Conservation (phyloP, 371 early-diverging fungal species). For the Chytridiales sp. region DNA sequence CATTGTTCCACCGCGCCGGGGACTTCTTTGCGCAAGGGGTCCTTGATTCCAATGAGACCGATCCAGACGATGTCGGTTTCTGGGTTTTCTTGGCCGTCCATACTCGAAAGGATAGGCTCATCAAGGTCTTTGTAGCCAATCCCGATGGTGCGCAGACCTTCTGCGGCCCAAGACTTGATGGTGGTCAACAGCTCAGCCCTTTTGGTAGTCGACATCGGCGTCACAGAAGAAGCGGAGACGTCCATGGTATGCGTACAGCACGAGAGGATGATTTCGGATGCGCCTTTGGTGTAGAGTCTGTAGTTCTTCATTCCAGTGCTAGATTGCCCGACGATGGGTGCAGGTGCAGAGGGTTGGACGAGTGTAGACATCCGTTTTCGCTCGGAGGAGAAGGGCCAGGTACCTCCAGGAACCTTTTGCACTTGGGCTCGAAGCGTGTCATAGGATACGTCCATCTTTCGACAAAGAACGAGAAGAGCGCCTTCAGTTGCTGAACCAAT, state of each 20-base stretch:
- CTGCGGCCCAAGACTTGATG: constrained; percentile 50
- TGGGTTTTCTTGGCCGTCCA: constrained; percentile 29
- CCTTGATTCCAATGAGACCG: constrained; percentile 91
- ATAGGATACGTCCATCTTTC: constrained; percentile 55
- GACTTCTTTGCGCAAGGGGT: constrained; percentile 90
- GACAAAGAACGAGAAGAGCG: constrained; percentile 68
- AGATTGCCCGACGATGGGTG: constrained; percentile 22
- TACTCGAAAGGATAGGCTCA: too few relatives aligned
- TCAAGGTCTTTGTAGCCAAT: too few relatives aligned
- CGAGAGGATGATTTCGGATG: constrained; percentile 72
- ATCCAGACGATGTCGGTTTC: constrained; percentile 69
- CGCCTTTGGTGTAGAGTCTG: constrained; percentile 80
- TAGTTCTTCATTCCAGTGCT: constrained; percentile 34
- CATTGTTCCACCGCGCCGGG: constrained; percentile 81
- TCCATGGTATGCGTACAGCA: constrained; percentile 44
- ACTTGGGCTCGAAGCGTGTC: constrained; percentile 48
- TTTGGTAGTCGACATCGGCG: constrained; percentile 24
- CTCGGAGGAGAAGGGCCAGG: constrained; percentile 84
- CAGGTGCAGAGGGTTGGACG: constrained; percentile 4
- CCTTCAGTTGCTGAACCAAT: constrained; percentile 89
- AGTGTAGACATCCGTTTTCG: constrained; percentile 87
- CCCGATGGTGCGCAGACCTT: constrained; percentile 49
- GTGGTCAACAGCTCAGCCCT: constrained; percentile 26
- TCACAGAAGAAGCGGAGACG: constrained; percentile 12
- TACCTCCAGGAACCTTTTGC: constrained; percentile 49